These are phyloP conservation scores for Claviceps capensis DNA, from an alignment of 2,329 filamentous ascomycete genomes.

Conservation along the genomic window DNA sequence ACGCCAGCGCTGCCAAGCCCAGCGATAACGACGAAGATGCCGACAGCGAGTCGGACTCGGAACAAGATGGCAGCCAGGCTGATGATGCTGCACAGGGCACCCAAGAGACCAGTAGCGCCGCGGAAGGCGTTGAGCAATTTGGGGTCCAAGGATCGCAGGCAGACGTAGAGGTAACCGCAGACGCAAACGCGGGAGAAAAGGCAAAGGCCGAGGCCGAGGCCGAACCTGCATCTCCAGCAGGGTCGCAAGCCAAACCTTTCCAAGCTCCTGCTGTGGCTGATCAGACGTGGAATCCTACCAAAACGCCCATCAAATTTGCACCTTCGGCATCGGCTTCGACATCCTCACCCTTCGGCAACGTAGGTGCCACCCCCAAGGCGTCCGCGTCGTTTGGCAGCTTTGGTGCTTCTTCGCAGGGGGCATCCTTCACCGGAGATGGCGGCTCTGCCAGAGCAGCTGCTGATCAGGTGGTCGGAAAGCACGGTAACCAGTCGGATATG, in stretches of 20 bases:
- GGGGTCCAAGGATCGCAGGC: slow-evolving; percentile 3
- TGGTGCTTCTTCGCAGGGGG: slow-evolving; percentile 20
- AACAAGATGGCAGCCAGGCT: slow-evolving; percentile 27
- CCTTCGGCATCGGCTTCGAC: slow-evolving; percentile 18
- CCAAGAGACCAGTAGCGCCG: slow-evolving; percentile 21
- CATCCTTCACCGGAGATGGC: slow-evolving; percentile 14
- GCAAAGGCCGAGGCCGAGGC: neutral
- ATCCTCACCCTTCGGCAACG: slow-evolving; percentile 19
- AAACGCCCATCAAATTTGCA: slow-evolving; percentile 42
- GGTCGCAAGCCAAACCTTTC: neutral
- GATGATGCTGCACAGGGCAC: slow-evolving; percentile 26
- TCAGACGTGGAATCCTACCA: slow-evolving; percentile 30
- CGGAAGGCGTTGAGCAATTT: slow-evolving; percentile 11
- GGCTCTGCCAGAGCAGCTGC: slow-evolving; percentile 10
- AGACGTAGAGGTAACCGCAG: slow-evolving; percentile 2
- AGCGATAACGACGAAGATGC: slow-evolving; percentile 36
- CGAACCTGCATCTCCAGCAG: neutral
- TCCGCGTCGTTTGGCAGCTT: slow-evolving; percentile 21
- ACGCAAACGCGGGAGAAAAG: neutral
- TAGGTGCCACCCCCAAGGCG: slow-evolving; percentile 20
- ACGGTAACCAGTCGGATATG: slow-evolving; percentile 29
- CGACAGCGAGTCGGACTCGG: slow-evolving; percentile 31
- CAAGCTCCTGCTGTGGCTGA: slow-evolving; percentile 19
- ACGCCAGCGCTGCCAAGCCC: slow-evolving; percentile 39
- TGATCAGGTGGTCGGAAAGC: slow-evolving; percentile 17